These are phyloP conservation scores for Colletotrichum simmondsii DNA, from an alignment of 2,329 filamentous ascomycete species.

Conservation along the genomic window DNA sequence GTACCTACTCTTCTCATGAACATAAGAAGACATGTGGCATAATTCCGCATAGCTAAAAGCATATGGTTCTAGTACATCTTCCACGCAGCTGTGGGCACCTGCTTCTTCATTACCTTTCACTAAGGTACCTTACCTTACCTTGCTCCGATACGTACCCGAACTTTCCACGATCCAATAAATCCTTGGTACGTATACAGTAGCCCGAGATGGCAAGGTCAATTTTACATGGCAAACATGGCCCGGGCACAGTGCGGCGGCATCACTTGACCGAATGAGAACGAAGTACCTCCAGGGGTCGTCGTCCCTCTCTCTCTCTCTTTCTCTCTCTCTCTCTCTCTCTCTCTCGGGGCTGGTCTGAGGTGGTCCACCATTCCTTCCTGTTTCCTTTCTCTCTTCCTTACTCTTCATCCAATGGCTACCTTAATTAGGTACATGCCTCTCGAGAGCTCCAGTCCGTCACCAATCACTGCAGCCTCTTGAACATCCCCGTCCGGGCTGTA, in stretches of 20 bases:
- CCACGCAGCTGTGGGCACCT: neutral
- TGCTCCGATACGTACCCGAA: too few relatives aligned
- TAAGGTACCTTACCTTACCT: neutral
- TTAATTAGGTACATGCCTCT: neutral
- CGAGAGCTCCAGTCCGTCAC: neutral
- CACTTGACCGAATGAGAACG: neutral
- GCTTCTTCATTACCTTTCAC: neutral
- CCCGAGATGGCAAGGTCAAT: constrained; percentile 5
- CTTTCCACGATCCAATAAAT: too few relatives aligned
- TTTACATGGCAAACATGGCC: constrained; percentile 4
- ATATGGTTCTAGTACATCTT: too few relatives aligned
- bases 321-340: too few relatives aligned
- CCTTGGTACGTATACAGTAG: neutral
- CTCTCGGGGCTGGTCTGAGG: neutral
- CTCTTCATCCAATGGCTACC: neutral
- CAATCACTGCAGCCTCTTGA: neutral
- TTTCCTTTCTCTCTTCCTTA: neutral
- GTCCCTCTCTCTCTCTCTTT: too few relatives aligned
- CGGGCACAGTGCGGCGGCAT: constrained; percentile 13
- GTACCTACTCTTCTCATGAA: too few relatives aligned
- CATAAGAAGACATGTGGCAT: too few relatives aligned
- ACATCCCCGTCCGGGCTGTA: neutral
- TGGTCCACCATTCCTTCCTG: neutral
- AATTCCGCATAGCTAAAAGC: too few relatives aligned
- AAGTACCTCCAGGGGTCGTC: constrained; percentile 1